Base-by-base conservation (phyloP, 1,139 yeast species). In the Hansenula anomala region DNA sequence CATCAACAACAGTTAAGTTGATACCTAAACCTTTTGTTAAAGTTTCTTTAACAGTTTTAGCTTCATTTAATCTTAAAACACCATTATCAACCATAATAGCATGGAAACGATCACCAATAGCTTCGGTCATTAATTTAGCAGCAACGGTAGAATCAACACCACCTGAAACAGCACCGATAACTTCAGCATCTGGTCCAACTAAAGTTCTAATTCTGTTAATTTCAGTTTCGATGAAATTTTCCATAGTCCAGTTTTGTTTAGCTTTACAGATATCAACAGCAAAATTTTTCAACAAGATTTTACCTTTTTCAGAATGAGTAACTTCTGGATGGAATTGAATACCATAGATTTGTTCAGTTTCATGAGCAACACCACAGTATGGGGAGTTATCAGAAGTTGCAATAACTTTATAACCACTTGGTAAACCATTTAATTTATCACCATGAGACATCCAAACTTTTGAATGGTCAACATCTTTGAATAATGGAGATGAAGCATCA, bases 131-230 rank as follows among this genome's bases (percentile, higher is more conserved):
- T 62, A 92, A 77, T 73, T 92, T 92, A 51, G 99, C 97, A 51
- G 97, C 99, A 46, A 94, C 98, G 35, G 99, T 92, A 41, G 98
- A 92, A 67, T 92, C 99, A 49, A 94, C 98, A 72, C 99, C 98
- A 59, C 99, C 99, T 45, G 97, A 87, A 54, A 92, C 98, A 41
- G 99, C 99, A 69, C 99, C 99, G 61, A 92, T 92, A 49, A 94
- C 99, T 69, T 92, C 97, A 42, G 96, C 98, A 45, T 90, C 83
- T 51, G 96, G 97, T 43, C 99, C 99, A 51, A 92, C 97, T 55
- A 90, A 73, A 45, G 78, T 73, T 66, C 87, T 78, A 54, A 92
- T 94, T 67, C 98, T 80, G 52, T 87, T 80, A 56, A 92, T 89
- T 71, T 94, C 98, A 47, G 96, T 88, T 57, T 88, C 96, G 58